Evolutionary conservation across 208 protist species (phyloP).

Genomic region (Trypanosoma vivax): DNA sequence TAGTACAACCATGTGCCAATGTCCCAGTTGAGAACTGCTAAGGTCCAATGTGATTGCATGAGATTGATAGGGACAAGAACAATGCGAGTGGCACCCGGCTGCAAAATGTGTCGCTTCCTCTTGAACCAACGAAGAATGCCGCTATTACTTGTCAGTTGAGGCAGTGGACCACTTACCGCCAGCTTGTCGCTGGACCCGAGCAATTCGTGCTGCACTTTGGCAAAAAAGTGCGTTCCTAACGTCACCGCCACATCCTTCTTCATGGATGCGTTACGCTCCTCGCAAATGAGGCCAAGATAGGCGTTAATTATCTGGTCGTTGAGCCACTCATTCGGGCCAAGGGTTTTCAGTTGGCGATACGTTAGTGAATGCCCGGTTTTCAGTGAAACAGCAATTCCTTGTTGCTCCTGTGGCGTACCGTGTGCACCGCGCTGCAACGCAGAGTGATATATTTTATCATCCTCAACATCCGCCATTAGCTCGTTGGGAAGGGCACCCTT

Average conservation of each 20-base stretch:
- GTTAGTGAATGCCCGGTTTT: slow-evolving; percentile 36
- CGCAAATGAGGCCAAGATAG: slow-evolving; percentile 63
- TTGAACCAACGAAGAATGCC: slow-evolving; percentile 66
- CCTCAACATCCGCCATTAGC: slow-evolving; percentile 34
- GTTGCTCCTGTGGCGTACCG: neutral
- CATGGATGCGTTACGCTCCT: slow-evolving; percentile 13
- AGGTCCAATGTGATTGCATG: slow-evolving; percentile 60
- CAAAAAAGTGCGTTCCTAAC: slow-evolving; percentile 76
- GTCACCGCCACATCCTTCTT: slow-evolving; percentile 24
- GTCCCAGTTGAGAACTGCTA: slow-evolving; percentile 55
- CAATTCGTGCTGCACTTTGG: slow-evolving; percentile 57
- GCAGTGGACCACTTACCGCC: neutral
- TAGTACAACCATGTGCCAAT: slow-evolving; percentile 42
- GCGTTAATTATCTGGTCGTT: slow-evolving; percentile 85
- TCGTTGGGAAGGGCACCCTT: slow-evolving; percentile 21
- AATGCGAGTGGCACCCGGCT: slow-evolving; percentile 34
- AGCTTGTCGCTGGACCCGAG: neutral
- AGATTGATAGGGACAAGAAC: slow-evolving; percentile 75
- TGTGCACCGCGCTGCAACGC: slow-evolving; percentile 10
- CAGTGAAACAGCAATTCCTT: slow-evolving; percentile 26
- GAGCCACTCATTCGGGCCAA: slow-evolving; percentile 47
- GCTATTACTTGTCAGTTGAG: slow-evolving; percentile 25
- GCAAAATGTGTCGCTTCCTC: slow-evolving; percentile 49
- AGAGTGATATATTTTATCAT: slow-evolving; percentile 16
- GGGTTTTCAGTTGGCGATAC: slow-evolving; percentile 49